Evolutionary conservation across 768 basidiomycete genomes (phyloP).

Genomic region (Pulveroboletus frians): DNA sequence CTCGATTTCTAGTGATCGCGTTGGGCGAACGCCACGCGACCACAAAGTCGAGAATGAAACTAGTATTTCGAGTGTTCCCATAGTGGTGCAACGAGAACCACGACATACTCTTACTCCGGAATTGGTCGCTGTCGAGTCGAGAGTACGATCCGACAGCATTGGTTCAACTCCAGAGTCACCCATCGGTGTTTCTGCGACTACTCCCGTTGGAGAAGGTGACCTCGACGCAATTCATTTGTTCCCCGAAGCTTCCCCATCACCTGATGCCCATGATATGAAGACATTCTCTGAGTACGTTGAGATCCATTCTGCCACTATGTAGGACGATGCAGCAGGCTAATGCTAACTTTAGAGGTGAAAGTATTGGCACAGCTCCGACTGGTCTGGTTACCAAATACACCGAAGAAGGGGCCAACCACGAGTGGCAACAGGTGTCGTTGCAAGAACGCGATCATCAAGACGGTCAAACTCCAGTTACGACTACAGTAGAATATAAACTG

Average conservation of each 20-base stretch:
- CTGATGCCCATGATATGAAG: neutral
- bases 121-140: neutral
- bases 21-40: neutral
- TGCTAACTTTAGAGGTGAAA: neutral
- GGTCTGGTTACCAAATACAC: neutral
- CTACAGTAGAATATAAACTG: neutral
- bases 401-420: neutral
- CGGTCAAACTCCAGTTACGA: neutral
- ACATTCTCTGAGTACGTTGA: neutral
- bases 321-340: neutral
- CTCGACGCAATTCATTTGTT: too few relatives aligned
- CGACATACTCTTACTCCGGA: neutral
- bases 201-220: neutral
- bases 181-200: neutral
- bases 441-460: neutral
- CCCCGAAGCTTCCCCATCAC: neutral
- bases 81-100: neutral
- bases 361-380: neutral
- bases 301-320: neutral
- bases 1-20: neutral
- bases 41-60: neutral
- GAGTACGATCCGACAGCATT: neutral
- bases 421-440: neutral
- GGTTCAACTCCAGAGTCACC: neutral
- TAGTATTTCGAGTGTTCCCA: neutral